phyloP scores from a whole-genome alignment of 495 filamentous ascomycete species.

The Glarea lozoyensis region DNA sequence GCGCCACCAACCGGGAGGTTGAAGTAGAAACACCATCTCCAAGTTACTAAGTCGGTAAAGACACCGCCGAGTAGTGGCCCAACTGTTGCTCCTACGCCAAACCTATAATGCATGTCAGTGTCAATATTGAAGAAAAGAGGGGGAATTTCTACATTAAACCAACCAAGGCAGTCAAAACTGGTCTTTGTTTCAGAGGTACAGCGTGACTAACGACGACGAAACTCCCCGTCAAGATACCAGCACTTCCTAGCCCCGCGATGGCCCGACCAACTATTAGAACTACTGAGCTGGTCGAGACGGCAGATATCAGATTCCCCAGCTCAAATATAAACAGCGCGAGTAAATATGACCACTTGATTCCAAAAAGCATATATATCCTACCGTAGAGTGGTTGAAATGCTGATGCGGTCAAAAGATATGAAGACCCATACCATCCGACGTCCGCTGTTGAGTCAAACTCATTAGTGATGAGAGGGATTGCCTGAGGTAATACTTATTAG shows the following conservation, averaged over 20 bases:
- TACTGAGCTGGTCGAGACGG: constrained; percentile 39
- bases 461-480: constrained; percentile 39
- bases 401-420: constrained; percentile 40
- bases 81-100: constrained; percentile 55
- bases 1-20: constrained; percentile 47
- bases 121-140: too few species aligned
- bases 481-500: constrained; percentile 23
- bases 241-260: constrained; percentile 30
- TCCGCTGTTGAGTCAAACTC: constrained; percentile 36
- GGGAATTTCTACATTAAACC: constrained; percentile 14
- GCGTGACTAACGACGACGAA: constrained; percentile 36
- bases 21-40: constrained; percentile 20
- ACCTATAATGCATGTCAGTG: constrained; percentile 26
- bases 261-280: constrained; percentile 48
- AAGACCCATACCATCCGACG: constrained; percentile 47
- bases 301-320: constrained; percentile 44
- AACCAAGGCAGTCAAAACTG: constrained; percentile 10
- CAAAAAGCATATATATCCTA: constrained; percentile 37
- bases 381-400: constrained; percentile 39
- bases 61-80: constrained; percentile 57
- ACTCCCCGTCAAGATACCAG: constrained; percentile 35
- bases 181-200: constrained; percentile 9
- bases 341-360: constrained; percentile 34
- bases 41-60: constrained; percentile 39
- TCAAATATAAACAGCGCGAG: constrained; percentile 34